Conservation (phyloP, 352 stramenopile species). For the Poterioochromonas sp. region DNA sequence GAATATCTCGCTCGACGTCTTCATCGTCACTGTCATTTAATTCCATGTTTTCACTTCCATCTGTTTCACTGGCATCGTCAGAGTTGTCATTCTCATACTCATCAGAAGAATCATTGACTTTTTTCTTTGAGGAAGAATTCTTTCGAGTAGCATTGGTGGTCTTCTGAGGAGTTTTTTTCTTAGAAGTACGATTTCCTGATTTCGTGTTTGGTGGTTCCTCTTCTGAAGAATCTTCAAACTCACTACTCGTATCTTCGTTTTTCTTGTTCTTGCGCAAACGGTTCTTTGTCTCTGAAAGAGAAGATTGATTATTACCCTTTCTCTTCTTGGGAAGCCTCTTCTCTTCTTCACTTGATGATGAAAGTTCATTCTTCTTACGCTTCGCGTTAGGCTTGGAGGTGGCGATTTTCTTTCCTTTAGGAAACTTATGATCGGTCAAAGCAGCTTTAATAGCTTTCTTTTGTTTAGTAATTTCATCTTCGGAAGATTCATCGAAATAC, state of each 20-base stretch:
- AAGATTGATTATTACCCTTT: no score
- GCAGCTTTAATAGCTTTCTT: no score
- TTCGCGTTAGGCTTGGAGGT: no score
- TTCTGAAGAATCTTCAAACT: no score
- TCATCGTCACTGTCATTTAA: constrained; percentile 42
- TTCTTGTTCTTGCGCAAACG: constrained; percentile 11
- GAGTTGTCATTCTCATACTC: constrained; percentile 40
- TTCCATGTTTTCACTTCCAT: constrained; percentile 32
- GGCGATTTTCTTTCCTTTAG: no score
- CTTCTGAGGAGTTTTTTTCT: no score
- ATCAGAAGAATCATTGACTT: constrained; percentile 37
- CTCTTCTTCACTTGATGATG: no score
- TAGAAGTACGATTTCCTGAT: constrained; percentile 45
- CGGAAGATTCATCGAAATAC: no score
- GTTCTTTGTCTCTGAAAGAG: constrained; percentile 35
- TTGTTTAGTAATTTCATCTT: constrained; percentile 28
- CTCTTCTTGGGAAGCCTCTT: constrained; percentile 21
- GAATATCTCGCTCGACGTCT: constrained; percentile 45
- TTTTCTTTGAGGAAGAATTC: no score
- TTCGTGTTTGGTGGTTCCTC: constrained; percentile 49
- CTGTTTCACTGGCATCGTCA: constrained; percentile 34
- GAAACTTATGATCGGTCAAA: constrained; percentile 9
- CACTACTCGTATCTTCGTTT: constrained; percentile 35
- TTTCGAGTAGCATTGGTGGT: no score
- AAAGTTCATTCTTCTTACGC: no score